These are phyloP conservation scores for Rhodotorula taiwanensis DNA, from an alignment of 768 basidiomycete genomes.

Conservation along the genomic window DNA sequence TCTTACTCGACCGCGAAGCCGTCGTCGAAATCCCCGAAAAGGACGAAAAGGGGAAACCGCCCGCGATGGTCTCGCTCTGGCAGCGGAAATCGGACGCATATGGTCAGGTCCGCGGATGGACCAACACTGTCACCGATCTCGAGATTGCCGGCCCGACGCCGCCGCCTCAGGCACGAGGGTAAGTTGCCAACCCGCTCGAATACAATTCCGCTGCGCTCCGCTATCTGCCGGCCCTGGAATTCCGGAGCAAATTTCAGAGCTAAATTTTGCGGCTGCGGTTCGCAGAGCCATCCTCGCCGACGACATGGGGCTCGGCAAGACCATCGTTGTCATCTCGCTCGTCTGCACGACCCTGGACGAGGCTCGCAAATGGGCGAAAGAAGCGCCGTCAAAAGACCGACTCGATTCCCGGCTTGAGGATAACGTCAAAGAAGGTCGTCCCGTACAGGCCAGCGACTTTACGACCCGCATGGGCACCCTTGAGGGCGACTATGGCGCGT, in stretches of 20 bases:
- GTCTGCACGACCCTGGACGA: conserved; percentile 75
- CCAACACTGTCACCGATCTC: conserved; percentile 74
- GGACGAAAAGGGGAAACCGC: conserved; percentile 26
- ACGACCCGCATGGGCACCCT: not conserved
- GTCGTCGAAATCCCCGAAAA: conserved; percentile 22
- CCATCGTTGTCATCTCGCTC: conserved; percentile 87
- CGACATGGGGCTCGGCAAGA: conserved; percentile 97
- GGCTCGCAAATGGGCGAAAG: conserved; percentile 59
- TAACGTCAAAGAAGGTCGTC: not conserved
- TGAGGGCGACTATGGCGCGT: not conserved
- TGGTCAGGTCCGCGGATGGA: conserved; percentile 53
- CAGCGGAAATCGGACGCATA: conserved; percentile 46
- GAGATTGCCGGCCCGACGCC: conserved; percentile 49
- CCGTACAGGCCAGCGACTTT: conserved; percentile 14
- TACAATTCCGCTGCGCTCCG: too few relatives aligned
- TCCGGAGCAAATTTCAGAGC: not conserved
- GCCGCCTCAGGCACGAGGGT: conserved; percentile 32
- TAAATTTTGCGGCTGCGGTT: not conserved
- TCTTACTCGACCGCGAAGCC: conserved; percentile 77
- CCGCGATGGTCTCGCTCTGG: conserved; percentile 48
- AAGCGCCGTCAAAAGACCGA: conserved; percentile 51
- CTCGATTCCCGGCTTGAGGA: conserved; percentile 36
- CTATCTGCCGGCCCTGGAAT: too few relatives aligned
- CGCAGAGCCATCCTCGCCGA: conserved; percentile 79
- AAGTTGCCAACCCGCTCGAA: too few relatives aligned